phyloP scores from a whole-genome alignment of 495 filamentous ascomycete genomes.

The Penicillium paxilli region DNA sequence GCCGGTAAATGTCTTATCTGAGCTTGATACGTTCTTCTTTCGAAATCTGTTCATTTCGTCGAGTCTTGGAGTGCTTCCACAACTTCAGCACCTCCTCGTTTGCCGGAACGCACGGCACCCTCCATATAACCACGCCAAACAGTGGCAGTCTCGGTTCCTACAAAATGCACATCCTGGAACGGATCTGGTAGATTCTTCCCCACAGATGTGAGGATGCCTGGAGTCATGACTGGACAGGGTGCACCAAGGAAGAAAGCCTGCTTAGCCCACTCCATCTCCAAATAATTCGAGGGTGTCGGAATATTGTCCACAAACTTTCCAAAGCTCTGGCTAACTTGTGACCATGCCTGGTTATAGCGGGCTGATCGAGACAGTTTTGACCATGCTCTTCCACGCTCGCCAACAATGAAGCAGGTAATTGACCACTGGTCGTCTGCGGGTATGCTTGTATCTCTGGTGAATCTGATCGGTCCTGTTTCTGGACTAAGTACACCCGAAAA shows the following conservation, averaged over 20 bases:
- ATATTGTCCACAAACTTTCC: slow-evolving; percentile 3
- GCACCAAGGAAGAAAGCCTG: slow-evolving; percentile 25
- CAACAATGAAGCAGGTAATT: slow-evolving; percentile 42
- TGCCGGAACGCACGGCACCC: slow-evolving; percentile 40
- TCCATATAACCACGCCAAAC: slow-evolving; percentile 54
- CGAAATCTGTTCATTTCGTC: too few relatives aligned
- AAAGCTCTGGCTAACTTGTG: slow-evolving; percentile 13
- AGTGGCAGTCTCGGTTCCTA: slow-evolving; percentile 42
- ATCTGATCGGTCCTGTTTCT: slow-evolving; percentile 28
- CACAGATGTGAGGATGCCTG: slow-evolving; percentile 25
- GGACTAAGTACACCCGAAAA: slow-evolving; percentile 28
- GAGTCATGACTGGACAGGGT: slow-evolving; percentile 24
- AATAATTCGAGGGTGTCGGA: slow-evolving; percentile 10
- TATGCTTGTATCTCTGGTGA: slow-evolving; percentile 37
- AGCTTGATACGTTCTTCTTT: too few relatives aligned
- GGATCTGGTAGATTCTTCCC: slow-evolving; percentile 16
- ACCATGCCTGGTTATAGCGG: slow-evolving; percentile 7
- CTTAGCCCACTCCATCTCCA: slow-evolving; percentile 32
- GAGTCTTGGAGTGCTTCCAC: slow-evolving; percentile 6
- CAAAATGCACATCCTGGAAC: slow-evolving; percentile 46
- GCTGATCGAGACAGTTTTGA: slow-evolving; percentile 12
- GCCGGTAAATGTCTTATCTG: too few relatives aligned
- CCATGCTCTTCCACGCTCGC: slow-evolving; percentile 28
- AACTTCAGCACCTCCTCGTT: slow-evolving; percentile 39
- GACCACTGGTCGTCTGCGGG: slow-evolving; percentile 31